Conservation (phyloP, 2,329 filamentous ascomycete genomes). For the Ascocoryne sarcoides region DNA sequence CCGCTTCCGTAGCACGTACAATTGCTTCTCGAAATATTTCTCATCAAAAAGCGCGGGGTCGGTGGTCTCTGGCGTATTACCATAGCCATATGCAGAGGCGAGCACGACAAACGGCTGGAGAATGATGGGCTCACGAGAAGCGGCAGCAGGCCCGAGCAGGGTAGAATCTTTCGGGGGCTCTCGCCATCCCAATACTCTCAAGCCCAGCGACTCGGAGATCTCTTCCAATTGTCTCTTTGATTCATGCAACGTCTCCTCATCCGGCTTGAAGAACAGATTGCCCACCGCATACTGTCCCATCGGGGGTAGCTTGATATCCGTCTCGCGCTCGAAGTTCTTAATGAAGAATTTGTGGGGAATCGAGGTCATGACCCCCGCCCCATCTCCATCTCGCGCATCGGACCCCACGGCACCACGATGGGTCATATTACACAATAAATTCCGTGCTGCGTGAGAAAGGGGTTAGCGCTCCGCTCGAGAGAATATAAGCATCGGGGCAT, state of each 20-base stretch:
- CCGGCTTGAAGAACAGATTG: conserved; percentile 98
- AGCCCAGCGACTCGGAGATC: conserved; percentile 75
- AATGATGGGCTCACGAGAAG: conserved; percentile 90
- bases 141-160: conserved; percentile 83
- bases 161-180: conserved; percentile 89
- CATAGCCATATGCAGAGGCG: conserved; percentile 73
- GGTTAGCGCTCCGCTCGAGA: conserved; percentile 27
- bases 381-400: conserved; percentile 94
- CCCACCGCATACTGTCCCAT: conserved; percentile 92
- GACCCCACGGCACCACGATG: conserved; percentile 97
- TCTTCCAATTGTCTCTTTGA: conserved; percentile 92
- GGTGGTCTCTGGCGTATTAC: conserved; percentile 67
- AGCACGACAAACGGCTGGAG: conserved; percentile 93
- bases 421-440: conserved; percentile 99
- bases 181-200: conserved; percentile 93
- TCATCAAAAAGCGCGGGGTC: conserved; percentile 78
- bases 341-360: conserved; percentile 98
- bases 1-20: conserved; percentile 91
- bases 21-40: conserved; percentile 79
- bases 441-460: conserved; percentile 53
- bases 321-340: conserved; percentile 94
- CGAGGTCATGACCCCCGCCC: conserved; percentile 98
- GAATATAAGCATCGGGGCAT: conserved; percentile 19
- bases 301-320: conserved; percentile 77
- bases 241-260: conserved; percentile 79